A percentile compares a stretch with the other conserved stretches of the same genome.
phyloP scores from a whole-genome alignment of 257 asterid genomes.

The Ajuga chamaepitys region DNA sequence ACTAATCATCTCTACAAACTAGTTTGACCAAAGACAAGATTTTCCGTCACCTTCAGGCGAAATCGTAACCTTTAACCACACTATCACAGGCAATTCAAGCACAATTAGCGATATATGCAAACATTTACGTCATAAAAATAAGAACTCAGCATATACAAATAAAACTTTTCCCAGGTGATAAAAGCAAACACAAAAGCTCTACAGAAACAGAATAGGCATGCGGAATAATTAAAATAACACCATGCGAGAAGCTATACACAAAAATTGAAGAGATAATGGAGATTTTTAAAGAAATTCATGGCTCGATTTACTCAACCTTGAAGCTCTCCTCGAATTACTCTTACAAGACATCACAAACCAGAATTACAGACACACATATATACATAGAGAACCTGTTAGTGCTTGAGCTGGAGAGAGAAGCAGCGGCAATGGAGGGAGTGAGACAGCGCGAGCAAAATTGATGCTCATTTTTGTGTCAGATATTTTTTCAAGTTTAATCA shows the following conservation, averaged over 20 bases:
- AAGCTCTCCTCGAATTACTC: background rate
- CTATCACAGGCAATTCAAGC: background rate
- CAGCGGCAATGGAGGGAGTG: slow-evolving; percentile 12
- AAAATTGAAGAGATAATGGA: no score
- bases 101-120: background rate
- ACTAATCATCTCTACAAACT: no score
- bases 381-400: slow-evolving; percentile 2
- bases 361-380: background rate
- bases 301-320: background rate
- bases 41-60: background rate
- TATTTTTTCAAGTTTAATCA: background rate
- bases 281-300: no score
- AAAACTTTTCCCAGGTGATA: background rate
- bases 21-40: background rate
- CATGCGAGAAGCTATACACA: no score
- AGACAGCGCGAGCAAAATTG: background rate
- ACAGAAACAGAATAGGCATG: no score
- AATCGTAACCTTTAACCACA: background rate
- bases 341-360: background rate
- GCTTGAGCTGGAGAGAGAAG: background rate
- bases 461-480: background rate
- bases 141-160: background rate
- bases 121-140: background rate
- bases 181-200: background rate
- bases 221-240: no score